phyloP scores from a whole-genome alignment of 306 rosid species.

The Cucumis hystrix region DNA sequence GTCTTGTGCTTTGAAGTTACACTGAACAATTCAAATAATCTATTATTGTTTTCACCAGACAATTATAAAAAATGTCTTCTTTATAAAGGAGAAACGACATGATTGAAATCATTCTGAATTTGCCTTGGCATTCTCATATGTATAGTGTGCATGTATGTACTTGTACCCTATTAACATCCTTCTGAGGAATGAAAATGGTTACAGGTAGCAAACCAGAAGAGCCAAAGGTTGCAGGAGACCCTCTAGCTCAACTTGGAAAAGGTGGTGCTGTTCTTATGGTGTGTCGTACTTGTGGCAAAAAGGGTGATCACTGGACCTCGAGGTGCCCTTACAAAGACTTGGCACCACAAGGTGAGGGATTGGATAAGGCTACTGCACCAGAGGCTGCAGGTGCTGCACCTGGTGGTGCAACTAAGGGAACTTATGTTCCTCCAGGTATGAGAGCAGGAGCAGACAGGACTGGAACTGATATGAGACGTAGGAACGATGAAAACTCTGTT shows the following conservation, averaged over 20 bases:
- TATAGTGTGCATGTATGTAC: not conserved
- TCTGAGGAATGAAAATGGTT: not conserved
- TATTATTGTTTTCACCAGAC: not conserved
- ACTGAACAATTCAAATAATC: not conserved
- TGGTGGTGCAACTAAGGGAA: conserved; percentile 25
- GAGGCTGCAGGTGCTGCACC: conserved; percentile 27
- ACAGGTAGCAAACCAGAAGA: conserved; percentile 56
- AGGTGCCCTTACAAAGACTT: conserved; percentile 93
- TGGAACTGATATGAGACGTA: conserved; percentile 74
- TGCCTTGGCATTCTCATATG: not conserved
- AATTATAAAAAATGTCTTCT: not conserved
- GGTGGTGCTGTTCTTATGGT: conserved; percentile 77
- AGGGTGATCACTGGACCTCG: conserved; percentile 97
- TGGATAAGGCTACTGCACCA: conserved; percentile 46
- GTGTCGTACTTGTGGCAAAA: conserved; percentile 88
- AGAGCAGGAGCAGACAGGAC: conserved; percentile 62
- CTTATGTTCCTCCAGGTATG: conserved; percentile 76
- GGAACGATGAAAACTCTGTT: conserved; percentile 90
- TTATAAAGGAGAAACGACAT: not conserved
- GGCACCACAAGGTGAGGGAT: conserved; percentile 36
- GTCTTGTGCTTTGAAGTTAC: not conserved
- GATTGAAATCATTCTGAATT: not conserved
- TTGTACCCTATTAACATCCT: not conserved
- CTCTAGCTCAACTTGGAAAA: conserved; percentile 35
- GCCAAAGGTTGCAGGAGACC: conserved; percentile 46